Evolutionary conservation across 139 green algal species (phyloP), one percentile per base, ranked within the genome.

Genomic region (Tetradesmus lagerheimii): DNA sequence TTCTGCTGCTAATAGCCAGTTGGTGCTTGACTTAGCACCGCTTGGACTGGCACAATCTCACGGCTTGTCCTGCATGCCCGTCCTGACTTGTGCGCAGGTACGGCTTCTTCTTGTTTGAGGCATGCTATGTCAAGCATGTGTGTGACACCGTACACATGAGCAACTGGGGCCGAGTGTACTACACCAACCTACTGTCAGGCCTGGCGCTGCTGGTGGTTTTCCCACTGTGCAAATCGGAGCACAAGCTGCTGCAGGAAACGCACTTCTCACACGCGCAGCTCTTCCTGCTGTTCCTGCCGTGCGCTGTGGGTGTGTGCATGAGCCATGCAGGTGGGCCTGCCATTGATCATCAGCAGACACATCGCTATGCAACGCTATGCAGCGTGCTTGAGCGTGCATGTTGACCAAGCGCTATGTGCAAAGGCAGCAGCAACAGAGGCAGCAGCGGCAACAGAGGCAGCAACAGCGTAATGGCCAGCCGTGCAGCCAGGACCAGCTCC

Each of bases 221-320:
- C 84, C 62, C 83, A 1, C 18, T 67, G 31, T 80, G 38, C 45
- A 37, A 37, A 1, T 34, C 31, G 39, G 91, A 92, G 67, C 57
- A 85, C 27, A 29, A 80, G 23, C 67, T 93, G 39, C 64, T 93
- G 71, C 9, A 37, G 29, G 23, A 15, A 1, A 77, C 90, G 31
- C 39, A 84, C 53, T 93, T 88, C 85, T 78, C 27, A 16, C 20
- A 23, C 20, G 31, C 35, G 4, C 64, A 77, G 37, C 35, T 91
- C 23, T 83, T 66, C 25, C 90, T 92, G 6, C 78, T 97, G 53
- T 35, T 83, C 11, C 80, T 93, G 39, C 95, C 93, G 1, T 97
- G 95, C 91, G 41, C 92, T 15, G 91, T 91, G 38, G 95, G 95
- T 47, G 80, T 96, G 34, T 92, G 88, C 84, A 96, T 97, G 90